Percentiles rank a stretch among this genome's conserved stretches.
Evolutionary conservation across 2,329 filamentous ascomycete species (phyloP).

Genomic region (Trichophyton rubrum): DNA sequence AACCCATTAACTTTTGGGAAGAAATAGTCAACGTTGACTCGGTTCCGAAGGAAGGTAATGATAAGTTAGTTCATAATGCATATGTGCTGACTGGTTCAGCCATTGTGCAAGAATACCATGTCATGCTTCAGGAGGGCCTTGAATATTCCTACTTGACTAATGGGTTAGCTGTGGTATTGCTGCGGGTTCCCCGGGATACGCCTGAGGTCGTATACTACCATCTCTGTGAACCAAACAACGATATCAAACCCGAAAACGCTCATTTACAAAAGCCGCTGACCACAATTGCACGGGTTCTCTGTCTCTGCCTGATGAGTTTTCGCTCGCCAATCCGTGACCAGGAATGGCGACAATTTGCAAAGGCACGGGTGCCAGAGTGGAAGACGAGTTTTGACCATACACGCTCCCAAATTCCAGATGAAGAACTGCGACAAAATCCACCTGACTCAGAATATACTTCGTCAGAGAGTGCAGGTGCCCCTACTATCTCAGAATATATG

Average conservation of each 20-base stretch:
- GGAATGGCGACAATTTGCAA: constrained; percentile 15
- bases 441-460: constrained; percentile 11
- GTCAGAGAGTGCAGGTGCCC: background rate
- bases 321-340: constrained; percentile 13
- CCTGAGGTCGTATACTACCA: constrained; percentile 19
- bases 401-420: constrained; percentile 14
- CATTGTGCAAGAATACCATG: constrained; percentile 19
- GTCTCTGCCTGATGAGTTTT: constrained; percentile 18
- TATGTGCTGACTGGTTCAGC: constrained; percentile 14
- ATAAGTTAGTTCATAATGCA: constrained; percentile 19
- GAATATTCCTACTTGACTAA: constrained; percentile 20
- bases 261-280: constrained; percentile 12
- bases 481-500: constrained; percentile 13
- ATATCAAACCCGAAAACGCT: constrained; percentile 10
- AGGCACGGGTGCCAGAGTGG: constrained; percentile 14
- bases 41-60: constrained; percentile 8
- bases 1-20: constrained; percentile 1
- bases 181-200: constrained; percentile 16
- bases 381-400: constrained; percentile 15
- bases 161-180: constrained; percentile 14
- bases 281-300: constrained; percentile 15
- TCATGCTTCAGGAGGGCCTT: constrained; percentile 21
- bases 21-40: constrained; percentile 2
- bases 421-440: constrained; percentile 14
- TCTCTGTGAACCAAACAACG: constrained; percentile 17